These are phyloP conservation scores for Irineochytrium annulatum DNA, from an alignment of 192 early-diverging fungal genomes.

Conservation along the genomic window DNA sequence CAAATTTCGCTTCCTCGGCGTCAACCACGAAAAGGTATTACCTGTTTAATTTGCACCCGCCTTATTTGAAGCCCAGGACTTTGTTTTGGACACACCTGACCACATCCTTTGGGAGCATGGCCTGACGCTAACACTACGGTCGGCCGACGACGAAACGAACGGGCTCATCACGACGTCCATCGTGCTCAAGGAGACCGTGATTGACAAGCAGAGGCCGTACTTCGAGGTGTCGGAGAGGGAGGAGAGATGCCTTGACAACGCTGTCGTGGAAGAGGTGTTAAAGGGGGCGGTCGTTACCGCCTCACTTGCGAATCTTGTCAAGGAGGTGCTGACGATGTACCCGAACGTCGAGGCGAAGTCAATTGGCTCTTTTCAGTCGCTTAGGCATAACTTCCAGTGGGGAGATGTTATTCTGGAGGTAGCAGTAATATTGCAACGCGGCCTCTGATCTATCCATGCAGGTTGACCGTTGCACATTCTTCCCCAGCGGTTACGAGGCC, in stretches of 20 bases:
- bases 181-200: constrained; percentile 1
- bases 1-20: not conserved
- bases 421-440: too few species aligned
- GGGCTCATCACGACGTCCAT: not conserved
- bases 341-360: not conserved
- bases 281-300: not conserved
- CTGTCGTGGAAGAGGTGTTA: not conserved
- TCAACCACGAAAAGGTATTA: not conserved
- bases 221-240: constrained; percentile 1
- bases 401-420: too few species aligned
- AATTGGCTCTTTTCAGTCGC: not conserved
- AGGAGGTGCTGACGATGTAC: not conserved
- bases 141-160: constrained; percentile 1
- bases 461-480: constrained; percentile 1
- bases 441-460: too few species aligned
- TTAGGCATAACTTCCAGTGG: too few species aligned
- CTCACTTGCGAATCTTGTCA: not conserved
- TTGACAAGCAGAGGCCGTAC: not conserved
- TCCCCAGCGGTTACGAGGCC: not conserved
- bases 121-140: not conserved
- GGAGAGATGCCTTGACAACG: not conserved
- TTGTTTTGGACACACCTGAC: not conserved
- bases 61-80: constrained; percentile 4
- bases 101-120: not conserved
- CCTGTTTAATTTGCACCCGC: not conserved